A percentile compares a stretch with the other conserved stretches of the same genome.
Conservation (phyloP, 768 basidiomycete genomes). For the Trametes maxima region DNA sequence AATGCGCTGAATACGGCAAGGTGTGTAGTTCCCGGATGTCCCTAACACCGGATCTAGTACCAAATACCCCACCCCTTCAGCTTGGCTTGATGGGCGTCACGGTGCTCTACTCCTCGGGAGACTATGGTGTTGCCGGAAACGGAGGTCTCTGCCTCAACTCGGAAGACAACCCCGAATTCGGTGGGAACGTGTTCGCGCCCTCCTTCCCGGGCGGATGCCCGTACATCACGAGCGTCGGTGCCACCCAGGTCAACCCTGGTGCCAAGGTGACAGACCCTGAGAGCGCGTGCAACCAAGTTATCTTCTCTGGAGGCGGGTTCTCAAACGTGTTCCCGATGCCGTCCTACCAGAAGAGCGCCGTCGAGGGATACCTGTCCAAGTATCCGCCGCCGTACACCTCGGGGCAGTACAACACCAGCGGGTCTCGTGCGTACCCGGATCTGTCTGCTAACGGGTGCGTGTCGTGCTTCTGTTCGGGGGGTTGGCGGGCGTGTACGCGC, state of each 20-base stretch:
- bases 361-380: slow-evolving; percentile 31
- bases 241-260: slow-evolving; percentile 40
- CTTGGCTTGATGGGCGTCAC: slow-evolving; percentile 40
- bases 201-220: slow-evolving; percentile 39
- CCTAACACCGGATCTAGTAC: not conserved
- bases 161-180: slow-evolving; percentile 25
- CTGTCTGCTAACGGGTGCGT: slow-evolving; percentile 38
- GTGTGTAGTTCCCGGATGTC: not conserved
- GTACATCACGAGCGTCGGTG: slow-evolving; percentile 41
- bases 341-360: slow-evolving; percentile 35
- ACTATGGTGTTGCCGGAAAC: slow-evolving; percentile 46
- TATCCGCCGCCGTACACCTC: slow-evolving; percentile 38
- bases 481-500: not conserved
- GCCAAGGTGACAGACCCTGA: slow-evolving; percentile 38
- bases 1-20: slow-evolving; percentile 51
- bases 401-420: slow-evolving; percentile 38
- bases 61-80: slow-evolving; percentile 1
- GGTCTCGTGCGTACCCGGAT: slow-evolving; percentile 37
- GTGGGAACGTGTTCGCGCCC: slow-evolving; percentile 17
- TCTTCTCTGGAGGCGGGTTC: slow-evolving; percentile 45
- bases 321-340: slow-evolving; percentile 44
- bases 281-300: slow-evolving; percentile 40
- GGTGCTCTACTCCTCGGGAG: slow-evolving; percentile 47
- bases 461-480: not conserved
- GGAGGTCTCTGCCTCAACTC: slow-evolving; percentile 36